Evolutionary conservation across 2,329 filamentous ascomycete species (phyloP).

Genomic region (Tolypocladium endophyticum): DNA sequence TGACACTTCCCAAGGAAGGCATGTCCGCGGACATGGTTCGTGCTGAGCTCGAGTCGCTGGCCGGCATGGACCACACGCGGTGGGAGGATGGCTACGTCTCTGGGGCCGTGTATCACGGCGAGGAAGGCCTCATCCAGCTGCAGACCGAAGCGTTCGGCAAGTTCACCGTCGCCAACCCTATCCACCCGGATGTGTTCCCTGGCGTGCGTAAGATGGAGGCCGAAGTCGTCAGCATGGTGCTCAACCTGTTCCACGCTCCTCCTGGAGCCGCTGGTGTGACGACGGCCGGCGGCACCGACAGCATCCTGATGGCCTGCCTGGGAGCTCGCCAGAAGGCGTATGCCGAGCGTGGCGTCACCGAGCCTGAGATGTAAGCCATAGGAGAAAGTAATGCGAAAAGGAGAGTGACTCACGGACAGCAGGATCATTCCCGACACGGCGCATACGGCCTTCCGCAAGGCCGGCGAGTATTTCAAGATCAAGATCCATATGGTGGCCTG

Average conservation of each 20-base stretch:
- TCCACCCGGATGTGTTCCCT: slow-evolving; percentile 96
- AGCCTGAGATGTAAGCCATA: slow-evolving; percentile 79
- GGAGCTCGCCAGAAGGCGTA: slow-evolving; percentile 84
- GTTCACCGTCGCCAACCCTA: slow-evolving; percentile 92
- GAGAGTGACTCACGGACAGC: background rate
- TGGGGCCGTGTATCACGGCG: slow-evolving; percentile 93
- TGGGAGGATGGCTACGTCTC: slow-evolving; percentile 96
- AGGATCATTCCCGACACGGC: slow-evolving; percentile 91
- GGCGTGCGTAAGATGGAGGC: slow-evolving; percentile 99
- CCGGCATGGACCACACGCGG: slow-evolving; percentile 81
- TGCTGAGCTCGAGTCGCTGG: slow-evolving; percentile 68
- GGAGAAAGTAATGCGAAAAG: background rate
- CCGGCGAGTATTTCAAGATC: slow-evolving; percentile 92
- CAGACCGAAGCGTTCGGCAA: slow-evolving; percentile 89
- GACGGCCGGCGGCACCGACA: slow-evolving; percentile 90
- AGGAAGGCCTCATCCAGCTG: slow-evolving; percentile 66
- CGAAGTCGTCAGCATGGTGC: slow-evolving; percentile 91
- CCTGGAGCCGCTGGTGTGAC: slow-evolving; percentile 77
- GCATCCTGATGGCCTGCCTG: slow-evolving; percentile 90
- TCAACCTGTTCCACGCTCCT: slow-evolving; percentile 82
- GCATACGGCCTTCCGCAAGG: slow-evolving; percentile 94
- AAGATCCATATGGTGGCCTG: slow-evolving; percentile 83
- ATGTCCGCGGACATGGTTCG: slow-evolving; percentile 70
- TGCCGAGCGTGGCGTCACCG: slow-evolving; percentile 72
- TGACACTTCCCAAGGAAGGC: slow-evolving; percentile 71